Conservation (phyloP, 108 stramenopile genomes). For the Skeletonema potamos region DNA sequence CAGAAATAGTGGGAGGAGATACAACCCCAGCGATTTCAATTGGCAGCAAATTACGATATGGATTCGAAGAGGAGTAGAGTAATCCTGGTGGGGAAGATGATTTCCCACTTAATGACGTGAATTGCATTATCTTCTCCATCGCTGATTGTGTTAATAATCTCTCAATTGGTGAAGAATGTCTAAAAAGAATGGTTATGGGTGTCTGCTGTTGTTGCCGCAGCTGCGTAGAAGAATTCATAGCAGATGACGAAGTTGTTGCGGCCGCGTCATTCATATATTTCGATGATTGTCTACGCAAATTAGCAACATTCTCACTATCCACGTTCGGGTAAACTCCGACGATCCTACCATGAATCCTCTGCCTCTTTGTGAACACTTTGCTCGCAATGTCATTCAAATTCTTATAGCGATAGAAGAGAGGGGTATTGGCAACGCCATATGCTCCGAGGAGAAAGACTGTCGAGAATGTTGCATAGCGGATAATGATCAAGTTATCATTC, state of each 20-base stretch:
- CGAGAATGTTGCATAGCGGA: conserved; percentile 58
- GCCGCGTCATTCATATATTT: neutral
- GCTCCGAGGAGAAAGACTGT: conserved; percentile 59
- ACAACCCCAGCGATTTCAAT: conserved; percentile 39
- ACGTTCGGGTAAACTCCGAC: conserved; percentile 56
- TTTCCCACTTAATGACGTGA: conserved; percentile 3
- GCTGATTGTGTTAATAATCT: conserved; percentile 58
- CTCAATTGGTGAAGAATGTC: conserved; percentile 76
- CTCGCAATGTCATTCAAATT: conserved; percentile 66
- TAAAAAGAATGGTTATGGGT: conserved; percentile 53
- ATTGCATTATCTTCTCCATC: conserved; percentile 50
- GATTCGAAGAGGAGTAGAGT: conserved; percentile 23
- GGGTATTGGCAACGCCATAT: conserved; percentile 75
- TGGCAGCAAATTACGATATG: conserved; percentile 48
- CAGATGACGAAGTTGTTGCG: neutral
- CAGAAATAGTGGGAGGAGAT: neutral
- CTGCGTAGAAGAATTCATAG: neutral
- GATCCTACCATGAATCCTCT: conserved; percentile 67
- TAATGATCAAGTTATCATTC: conserved; percentile 71
- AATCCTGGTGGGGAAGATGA: conserved; percentile 12
- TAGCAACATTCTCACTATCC: neutral
- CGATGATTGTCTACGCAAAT: neutral
- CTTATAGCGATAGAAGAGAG: conserved; percentile 83
- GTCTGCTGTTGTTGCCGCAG: neutral
- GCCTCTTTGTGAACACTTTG: conserved; percentile 50